A percentile compares a stretch with the other conserved stretches of the same genome.
Evolutionary conservation across 345 rosid genomes (phyloP).

Genomic region (Mercurialis annua): DNA sequence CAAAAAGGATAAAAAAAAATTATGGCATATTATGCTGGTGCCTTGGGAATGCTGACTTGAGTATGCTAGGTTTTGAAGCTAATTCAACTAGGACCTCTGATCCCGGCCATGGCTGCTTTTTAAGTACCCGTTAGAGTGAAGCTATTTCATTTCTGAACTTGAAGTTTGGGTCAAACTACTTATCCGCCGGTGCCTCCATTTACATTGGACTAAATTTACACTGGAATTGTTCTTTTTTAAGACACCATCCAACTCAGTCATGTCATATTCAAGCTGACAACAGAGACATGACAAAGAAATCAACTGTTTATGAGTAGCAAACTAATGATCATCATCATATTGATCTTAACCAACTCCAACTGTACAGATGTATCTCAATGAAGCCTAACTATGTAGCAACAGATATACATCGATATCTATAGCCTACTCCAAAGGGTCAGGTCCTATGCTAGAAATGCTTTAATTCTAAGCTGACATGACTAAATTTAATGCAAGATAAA

Average conservation of each 20-base stretch:
- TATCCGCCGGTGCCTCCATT: neutral
- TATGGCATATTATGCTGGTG: too few relatives aligned
- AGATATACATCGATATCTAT: neutral
- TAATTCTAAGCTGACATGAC: neutral
- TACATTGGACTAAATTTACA: neutral
- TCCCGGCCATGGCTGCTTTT: neutral
- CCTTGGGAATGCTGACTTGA: too few relatives aligned
- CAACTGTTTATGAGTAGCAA: neutral
- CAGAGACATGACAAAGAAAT: neutral
- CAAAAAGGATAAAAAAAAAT: neutral
- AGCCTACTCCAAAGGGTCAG: neutral
- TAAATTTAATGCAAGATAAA: neutral
- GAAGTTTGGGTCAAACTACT: neutral
- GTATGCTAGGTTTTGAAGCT: too few relatives aligned
- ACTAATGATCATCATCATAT: neutral
- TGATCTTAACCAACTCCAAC: neutral
- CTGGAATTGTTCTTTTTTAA: neutral
- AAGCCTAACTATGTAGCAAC: neutral
- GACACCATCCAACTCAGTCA: neutral
- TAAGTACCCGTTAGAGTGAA: neutral
- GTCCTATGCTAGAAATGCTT: neutral
- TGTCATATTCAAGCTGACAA: neutral
- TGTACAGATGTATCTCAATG: neutral
- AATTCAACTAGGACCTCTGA: too few relatives aligned
- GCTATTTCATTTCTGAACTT: neutral